Base-by-base conservation (phyloP, 257 asterid genomes). In the Ballota nigra region DNA sequence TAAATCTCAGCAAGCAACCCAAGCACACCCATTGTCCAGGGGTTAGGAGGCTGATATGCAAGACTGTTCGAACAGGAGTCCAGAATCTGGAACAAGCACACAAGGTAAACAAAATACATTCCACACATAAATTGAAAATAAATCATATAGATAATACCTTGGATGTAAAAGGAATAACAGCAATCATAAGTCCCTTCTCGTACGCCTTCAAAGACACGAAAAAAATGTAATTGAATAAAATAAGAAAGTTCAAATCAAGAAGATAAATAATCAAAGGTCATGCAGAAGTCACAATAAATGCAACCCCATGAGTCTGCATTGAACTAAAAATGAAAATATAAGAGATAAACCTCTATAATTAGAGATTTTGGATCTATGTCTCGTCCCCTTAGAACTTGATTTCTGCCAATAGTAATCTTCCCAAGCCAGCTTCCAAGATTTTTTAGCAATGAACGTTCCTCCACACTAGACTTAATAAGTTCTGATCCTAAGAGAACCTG, bases 351-450 rank as follows among this genome's bases (percentile, higher is more conserved):
- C 97, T 92, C 94, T 56, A 90, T 81, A 65, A 92, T 88, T 55
- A 95, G 84, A 56, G 96, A 77, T 75, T 92, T 95, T 23, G 98
- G 99, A 81, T 95, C 97, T 45, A 95, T 89, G 82, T 92, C 98
- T 3, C 91, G 86, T 26, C 94, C 99, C 83, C 96, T 82, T 73
- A 95, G 84, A 66, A 92, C 97, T 74, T 87, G 92, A 85, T 95
- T 95, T 82, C 78, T 92, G 75, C 99, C 99, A 70, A 95, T 95
- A 62, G 99, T 95, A 61, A 95, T 85, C 83, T 95, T 95, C 75
- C 99, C 99, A 79, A 95, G 92, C 99, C 99, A 95, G 88, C 97
- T 92, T 77, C 98, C 98, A 56, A 95, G 84, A 80, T 90, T 92
- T 84, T 92, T 95, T 69, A 95, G 92, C 84, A 92, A 69, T 5